Conservation (phyloP, 345 rosid species). For the Cardamine occulta region DNA sequence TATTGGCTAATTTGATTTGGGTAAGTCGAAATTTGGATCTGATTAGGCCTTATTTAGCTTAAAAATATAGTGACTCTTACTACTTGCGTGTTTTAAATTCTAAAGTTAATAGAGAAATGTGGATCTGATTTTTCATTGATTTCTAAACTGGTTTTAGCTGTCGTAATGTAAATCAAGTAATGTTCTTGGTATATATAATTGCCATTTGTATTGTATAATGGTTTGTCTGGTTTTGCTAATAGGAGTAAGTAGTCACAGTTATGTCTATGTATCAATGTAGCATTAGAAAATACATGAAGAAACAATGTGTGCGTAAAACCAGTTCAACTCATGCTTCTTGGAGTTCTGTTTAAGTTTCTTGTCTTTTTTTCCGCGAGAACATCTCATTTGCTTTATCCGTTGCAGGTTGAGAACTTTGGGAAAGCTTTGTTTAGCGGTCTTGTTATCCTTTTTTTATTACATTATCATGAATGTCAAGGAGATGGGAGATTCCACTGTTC, state of each 20-base stretch:
- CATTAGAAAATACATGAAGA: constrained; percentile 8
- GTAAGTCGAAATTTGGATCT: constrained; percentile 34
- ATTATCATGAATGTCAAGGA: constrained; percentile 1
- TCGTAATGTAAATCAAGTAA: not conserved
- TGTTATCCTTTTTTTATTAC: not conserved
- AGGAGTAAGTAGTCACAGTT: constrained; percentile 1
- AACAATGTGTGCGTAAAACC: not conserved
- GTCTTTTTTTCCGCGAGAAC: not conserved
- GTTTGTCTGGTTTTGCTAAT: constrained; percentile 5
- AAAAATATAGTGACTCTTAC: not conserved
- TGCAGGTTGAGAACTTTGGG: constrained; percentile 20
- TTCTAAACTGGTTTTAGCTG: not conserved
- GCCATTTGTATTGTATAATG: not conserved
- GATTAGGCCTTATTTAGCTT: constrained; percentile 16
- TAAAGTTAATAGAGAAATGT: not conserved
- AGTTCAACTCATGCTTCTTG: not conserved
- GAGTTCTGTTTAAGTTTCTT: constrained; percentile 2
- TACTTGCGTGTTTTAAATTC: not conserved
- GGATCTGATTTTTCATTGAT: constrained; percentile 22
- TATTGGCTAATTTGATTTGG: constrained; percentile 29
- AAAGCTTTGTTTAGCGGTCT: constrained; percentile 1
- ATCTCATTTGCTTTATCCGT: constrained; percentile 8
- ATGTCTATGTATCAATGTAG: not conserved
- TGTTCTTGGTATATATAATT: not conserved
- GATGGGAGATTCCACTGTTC: constrained; percentile 10